Conservation (phyloP, 208 protist species). For the Leishmania aethiopica region DNA sequence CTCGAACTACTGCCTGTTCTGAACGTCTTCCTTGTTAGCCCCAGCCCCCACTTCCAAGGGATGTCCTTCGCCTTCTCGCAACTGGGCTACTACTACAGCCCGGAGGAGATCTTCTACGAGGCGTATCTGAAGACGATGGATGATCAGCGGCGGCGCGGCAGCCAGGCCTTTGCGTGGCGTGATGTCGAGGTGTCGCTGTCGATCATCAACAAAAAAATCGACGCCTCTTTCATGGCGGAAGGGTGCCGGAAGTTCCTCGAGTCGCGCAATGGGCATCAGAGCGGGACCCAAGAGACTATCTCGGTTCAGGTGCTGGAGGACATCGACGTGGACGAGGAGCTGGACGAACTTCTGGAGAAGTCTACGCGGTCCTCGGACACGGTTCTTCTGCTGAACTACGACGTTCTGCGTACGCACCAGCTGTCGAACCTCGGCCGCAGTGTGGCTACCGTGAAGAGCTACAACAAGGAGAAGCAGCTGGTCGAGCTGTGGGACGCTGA, state of each 20-base stretch:
- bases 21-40: constrained; percentile 86
- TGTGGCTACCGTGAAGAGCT: constrained; percentile 75
- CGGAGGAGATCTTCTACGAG: constrained; percentile 92
- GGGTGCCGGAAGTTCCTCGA: constrained; percentile 84
- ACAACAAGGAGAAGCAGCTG: constrained; percentile 62
- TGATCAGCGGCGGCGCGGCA: constrained; percentile 81
- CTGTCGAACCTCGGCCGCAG: constrained; percentile 67
- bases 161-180: constrained; percentile 88
- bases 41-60: constrained; percentile 85
- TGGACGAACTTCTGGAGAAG: constrained; percentile 67
- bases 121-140: constrained; percentile 89
- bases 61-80: constrained; percentile 85
- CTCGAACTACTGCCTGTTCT: constrained; percentile 78
- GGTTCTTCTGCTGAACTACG: constrained; percentile 86
- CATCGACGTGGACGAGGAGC: constrained; percentile 68
- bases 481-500: constrained; percentile 85
- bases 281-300: constrained; percentile 25
- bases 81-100: constrained; percentile 85
- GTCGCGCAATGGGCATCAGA: constrained; percentile 47
- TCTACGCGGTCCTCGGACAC: constrained; percentile 56
- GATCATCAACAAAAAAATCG: constrained; percentile 87
- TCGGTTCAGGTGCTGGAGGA: constrained; percentile 77
- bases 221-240: constrained; percentile 78
- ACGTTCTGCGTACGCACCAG: constrained; percentile 64
- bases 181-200: constrained; percentile 89